Conservation (phyloP, 2,329 filamentous ascomycete genomes). For the Ilyonectria robusta region DNA sequence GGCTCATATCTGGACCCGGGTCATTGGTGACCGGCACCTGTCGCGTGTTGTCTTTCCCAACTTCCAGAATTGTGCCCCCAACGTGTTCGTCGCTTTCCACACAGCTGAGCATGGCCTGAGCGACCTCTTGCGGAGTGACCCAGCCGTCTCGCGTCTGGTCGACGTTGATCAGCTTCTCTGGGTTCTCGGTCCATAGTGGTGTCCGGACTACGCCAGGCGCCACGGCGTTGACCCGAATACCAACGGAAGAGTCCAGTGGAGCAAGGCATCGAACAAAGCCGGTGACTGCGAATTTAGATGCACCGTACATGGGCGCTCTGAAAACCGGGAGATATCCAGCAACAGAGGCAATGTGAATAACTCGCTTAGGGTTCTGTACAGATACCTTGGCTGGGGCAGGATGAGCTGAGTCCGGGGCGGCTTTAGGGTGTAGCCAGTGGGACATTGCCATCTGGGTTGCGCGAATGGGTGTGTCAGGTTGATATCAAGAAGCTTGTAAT, state of each 20-base stretch:
- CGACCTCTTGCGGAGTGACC: constrained; percentile 60
- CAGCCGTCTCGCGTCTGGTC: constrained; percentile 54
- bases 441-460: constrained; percentile 57
- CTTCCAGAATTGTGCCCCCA: constrained; percentile 60
- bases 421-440: constrained; percentile 53
- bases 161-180: constrained; percentile 58
- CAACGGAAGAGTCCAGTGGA: constrained; percentile 49
- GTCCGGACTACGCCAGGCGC: constrained; percentile 62
- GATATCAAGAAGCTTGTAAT: constrained; percentile 56
- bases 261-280: constrained; percentile 60
- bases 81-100: constrained; percentile 51
- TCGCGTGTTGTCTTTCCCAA: constrained; percentile 51
- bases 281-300: constrained; percentile 56
- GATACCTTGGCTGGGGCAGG: constrained; percentile 34
- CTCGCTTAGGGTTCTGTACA: constrained; percentile 50
- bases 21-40: constrained; percentile 55
- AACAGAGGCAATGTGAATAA: constrained; percentile 56
- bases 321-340: constrained; percentile 55
- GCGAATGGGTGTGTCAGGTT: constrained; percentile 59
- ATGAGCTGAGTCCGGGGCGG: background rate
- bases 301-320: constrained; percentile 55
- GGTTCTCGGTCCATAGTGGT: constrained; percentile 61
- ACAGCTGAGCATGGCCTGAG: constrained; percentile 59
- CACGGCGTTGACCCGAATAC: constrained; percentile 59
- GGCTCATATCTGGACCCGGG: constrained; percentile 53